Evolutionary conservation across 345 rosid genomes (phyloP).

Genomic region (Sonneratia caseolaris): DNA sequence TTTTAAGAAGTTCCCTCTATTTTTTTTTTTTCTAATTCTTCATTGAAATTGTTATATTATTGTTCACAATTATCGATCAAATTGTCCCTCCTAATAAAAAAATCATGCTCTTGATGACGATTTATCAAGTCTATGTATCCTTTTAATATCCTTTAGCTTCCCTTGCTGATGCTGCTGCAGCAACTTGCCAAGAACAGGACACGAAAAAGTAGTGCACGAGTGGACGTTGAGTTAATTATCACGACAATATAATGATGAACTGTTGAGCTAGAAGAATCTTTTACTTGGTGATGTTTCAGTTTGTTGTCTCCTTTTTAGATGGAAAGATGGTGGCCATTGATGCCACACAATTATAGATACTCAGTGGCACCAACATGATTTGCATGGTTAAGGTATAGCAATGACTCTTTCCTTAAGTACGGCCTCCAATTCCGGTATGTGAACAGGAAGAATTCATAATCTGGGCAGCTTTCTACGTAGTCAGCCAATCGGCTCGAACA

Average conservation of each 20-base stretch:
- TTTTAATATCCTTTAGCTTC: background rate
- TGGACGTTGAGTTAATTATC: background rate
- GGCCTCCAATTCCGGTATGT: too few species aligned
- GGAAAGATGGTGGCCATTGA: constrained; percentile 74
- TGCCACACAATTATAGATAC: constrained; percentile 62
- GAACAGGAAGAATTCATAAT: too few species aligned
- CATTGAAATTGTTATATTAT: background rate
- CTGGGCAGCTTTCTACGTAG: too few species aligned
- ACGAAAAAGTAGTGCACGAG: background rate
- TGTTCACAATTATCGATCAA: background rate
- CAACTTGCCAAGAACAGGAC: background rate
- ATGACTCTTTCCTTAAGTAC: too few species aligned
- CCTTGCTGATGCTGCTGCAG: background rate
- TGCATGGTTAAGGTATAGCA: too few species aligned
- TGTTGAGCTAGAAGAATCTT: background rate
- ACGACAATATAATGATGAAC: background rate
- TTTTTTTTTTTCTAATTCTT: background rate
- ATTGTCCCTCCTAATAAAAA: too few species aligned
- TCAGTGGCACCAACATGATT: constrained; percentile 38
- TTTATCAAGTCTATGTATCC: constrained; percentile 49
- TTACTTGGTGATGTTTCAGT: constrained; percentile 11
- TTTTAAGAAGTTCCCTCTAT: background rate
- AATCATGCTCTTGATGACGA: constrained; percentile 21
- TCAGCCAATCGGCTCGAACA: too few species aligned
- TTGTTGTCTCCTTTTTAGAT: constrained; percentile 28